A percentile compares a stretch with the other conserved stretches of the same genome.
These are phyloP conservation scores for Houttuynia cordata DNA, from an alignment of 164 flowering plant species.

Conservation along the genomic window DNA sequence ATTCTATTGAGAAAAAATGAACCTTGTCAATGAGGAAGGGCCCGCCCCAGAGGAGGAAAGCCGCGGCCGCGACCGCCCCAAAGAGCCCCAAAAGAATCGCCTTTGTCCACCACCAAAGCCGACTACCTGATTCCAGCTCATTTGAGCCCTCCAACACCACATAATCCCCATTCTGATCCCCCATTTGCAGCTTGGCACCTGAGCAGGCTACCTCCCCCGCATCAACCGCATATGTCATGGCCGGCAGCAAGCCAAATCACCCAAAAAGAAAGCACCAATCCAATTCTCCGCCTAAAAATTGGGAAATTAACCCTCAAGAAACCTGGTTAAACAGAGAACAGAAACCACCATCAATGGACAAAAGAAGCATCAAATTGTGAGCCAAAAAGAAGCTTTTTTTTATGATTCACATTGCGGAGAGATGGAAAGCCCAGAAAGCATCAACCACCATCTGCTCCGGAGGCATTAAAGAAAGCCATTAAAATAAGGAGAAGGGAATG, in stretches of 20 bases:
- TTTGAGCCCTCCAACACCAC: constrained; percentile 9
- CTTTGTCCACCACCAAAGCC: constrained; percentile 59
- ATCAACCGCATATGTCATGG: constrained; percentile 7
- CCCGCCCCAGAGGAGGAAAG: constrained; percentile 58
- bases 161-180: constrained; percentile 13
- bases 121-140: constrained; percentile 5
- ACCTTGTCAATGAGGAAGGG: constrained; percentile 83
- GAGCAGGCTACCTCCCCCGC: constrained; percentile 21
- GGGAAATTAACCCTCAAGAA: too few relatives aligned
- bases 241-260: constrained; percentile 1
- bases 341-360: too few relatives aligned
- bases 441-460: too few relatives aligned
- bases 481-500: too few relatives aligned
- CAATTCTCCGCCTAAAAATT: not conserved
- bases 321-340: too few relatives aligned
- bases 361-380: too few relatives aligned
- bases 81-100: constrained; percentile 23
- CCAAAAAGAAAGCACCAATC: not conserved
- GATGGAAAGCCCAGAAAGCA: too few relatives aligned
- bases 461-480: too few relatives aligned
- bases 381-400: too few relatives aligned
- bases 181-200: constrained; percentile 27
- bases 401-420: too few relatives aligned
- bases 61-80: constrained; percentile 34
- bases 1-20: not conserved